A percentile compares a stretch with the other conserved stretches of the same genome.
phyloP scores from a whole-genome alignment of 2,329 filamentous ascomycete genomes.

The Emydomyces testavorans region DNA sequence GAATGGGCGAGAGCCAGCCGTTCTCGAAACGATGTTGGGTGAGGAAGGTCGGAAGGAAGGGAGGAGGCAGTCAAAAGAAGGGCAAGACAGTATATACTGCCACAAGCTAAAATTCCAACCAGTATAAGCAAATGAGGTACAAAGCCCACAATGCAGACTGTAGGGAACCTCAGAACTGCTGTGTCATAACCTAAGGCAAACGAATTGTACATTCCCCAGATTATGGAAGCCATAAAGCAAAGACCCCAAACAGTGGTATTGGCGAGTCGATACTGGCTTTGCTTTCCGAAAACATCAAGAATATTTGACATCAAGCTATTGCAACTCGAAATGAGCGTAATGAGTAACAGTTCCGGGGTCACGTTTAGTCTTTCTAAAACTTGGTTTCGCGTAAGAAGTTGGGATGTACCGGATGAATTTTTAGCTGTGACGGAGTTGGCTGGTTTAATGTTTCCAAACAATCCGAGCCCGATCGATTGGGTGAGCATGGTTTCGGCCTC shows the following conservation, averaged over 20 bases:
- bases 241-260: constrained; percentile 84
- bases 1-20: constrained; percentile 61
- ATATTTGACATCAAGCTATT: constrained; percentile 78
- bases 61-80: constrained; percentile 63
- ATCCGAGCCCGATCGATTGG: constrained; percentile 61
- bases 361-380: constrained; percentile 75
- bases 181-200: constrained; percentile 35
- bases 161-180: constrained; percentile 75
- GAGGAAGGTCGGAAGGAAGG: constrained; percentile 42
- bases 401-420: constrained; percentile 25
- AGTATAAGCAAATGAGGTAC: constrained; percentile 87
- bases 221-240: constrained; percentile 76
- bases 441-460: constrained; percentile 45
- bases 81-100: constrained; percentile 64
- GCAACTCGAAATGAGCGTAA: constrained; percentile 77
- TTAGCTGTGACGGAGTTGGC: constrained; percentile 33
- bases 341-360: constrained; percentile 73
- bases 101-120: constrained; percentile 63
- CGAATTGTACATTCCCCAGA: constrained; percentile 55
- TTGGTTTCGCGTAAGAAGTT: constrained; percentile 37
- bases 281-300: constrained; percentile 67
- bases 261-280: constrained; percentile 66
- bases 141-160: constrained; percentile 88
- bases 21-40: constrained; percentile 41
- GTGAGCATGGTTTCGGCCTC: constrained; percentile 84